A percentile compares a stretch with the other conserved stretches of the same genome.
phyloP scores from a whole-genome alignment of 306 rosid species.

The Begonia peltatifolia region DNA sequence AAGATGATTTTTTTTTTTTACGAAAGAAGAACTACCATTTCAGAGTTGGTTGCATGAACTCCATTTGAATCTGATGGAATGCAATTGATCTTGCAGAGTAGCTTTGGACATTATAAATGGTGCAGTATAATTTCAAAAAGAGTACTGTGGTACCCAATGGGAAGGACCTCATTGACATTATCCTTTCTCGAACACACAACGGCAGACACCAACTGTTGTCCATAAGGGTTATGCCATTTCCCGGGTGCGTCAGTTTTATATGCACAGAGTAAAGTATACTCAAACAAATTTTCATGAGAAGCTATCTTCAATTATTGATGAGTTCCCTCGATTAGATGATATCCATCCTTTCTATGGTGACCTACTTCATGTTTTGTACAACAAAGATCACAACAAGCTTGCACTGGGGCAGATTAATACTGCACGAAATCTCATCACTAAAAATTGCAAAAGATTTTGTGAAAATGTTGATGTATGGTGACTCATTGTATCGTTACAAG shows the following conservation, averaged over 20 bases:
- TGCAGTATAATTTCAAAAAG: conserved; percentile 76
- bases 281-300: conserved; percentile 61
- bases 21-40: too few relatives aligned
- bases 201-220: conserved; percentile 81
- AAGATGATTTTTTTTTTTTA: too few relatives aligned
- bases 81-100: too few relatives aligned
- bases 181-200: conserved; percentile 75
- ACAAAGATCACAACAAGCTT: conserved; percentile 91
- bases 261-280: conserved; percentile 84
- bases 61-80: too few relatives aligned
- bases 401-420: conserved; percentile 85
- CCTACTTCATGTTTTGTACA: conserved; percentile 75
- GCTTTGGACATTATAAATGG: conserved; percentile 28
- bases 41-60: too few relatives aligned
- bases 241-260: conserved; percentile 67
- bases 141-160: conserved; percentile 88
- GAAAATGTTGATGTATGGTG: conserved; percentile 71
- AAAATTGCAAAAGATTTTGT: conserved; percentile 76
- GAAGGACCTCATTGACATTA: conserved; percentile 63
- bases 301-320: conserved; percentile 63
- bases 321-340: conserved; percentile 68
- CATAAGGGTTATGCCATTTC: conserved; percentile 79
- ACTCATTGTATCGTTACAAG: conserved; percentile 67
- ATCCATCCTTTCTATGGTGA: conserved; percentile 81
- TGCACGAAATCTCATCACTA: conserved; percentile 68